Percentiles rank a stretch among this genome's conserved stretches.
Evolutionary conservation across 495 filamentous ascomycete genomes (phyloP).

Genomic region (Talaromyces nanjingensis): DNA sequence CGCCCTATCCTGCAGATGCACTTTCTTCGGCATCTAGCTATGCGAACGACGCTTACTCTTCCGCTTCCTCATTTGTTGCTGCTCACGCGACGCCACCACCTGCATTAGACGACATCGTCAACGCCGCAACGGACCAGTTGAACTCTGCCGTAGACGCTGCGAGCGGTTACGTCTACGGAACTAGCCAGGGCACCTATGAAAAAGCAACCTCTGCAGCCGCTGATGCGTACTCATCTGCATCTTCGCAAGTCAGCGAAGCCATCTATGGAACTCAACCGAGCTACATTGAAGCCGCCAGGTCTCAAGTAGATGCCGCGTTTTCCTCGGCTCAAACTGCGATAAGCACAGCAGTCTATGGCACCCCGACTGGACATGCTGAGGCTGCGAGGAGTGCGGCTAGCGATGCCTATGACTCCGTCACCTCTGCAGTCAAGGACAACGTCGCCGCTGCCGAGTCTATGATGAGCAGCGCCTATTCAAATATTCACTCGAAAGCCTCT

Average conservation of each 20-base stretch:
- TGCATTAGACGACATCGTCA: slow-evolving; percentile 51
- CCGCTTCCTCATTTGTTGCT: slow-evolving; percentile 46
- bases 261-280: slow-evolving; percentile 48
- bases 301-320: slow-evolving; percentile 42
- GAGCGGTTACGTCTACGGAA: slow-evolving; percentile 53
- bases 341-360: slow-evolving; percentile 49
- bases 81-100: slow-evolving; percentile 50
- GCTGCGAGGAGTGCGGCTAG: slow-evolving; percentile 27
- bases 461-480: slow-evolving; percentile 15
- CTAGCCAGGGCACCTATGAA: slow-evolving; percentile 46
- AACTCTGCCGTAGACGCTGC: slow-evolving; percentile 55
- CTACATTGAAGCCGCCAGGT: slow-evolving; percentile 41
- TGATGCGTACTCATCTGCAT: slow-evolving; percentile 41
- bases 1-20: slow-evolving; percentile 40
- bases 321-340: slow-evolving; percentile 41
- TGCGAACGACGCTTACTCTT: slow-evolving; percentile 49
- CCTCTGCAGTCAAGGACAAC: slow-evolving; percentile 23
- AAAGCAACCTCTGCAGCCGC: slow-evolving; percentile 44
- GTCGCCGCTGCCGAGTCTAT: slow-evolving; percentile 20
- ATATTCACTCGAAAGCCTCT: slow-evolving; percentile 17
- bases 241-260: slow-evolving; percentile 43
- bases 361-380: slow-evolving; percentile 29
- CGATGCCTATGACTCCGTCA: slow-evolving; percentile 23
- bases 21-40: slow-evolving; percentile 48
- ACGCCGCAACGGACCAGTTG: slow-evolving; percentile 47